A percentile compares a stretch with the other conserved stretches of the same genome.
These are phyloP conservation scores for Tephrocybe sp. DNA, from an alignment of 768 basidiomycete species.

Conservation along the genomic window DNA sequence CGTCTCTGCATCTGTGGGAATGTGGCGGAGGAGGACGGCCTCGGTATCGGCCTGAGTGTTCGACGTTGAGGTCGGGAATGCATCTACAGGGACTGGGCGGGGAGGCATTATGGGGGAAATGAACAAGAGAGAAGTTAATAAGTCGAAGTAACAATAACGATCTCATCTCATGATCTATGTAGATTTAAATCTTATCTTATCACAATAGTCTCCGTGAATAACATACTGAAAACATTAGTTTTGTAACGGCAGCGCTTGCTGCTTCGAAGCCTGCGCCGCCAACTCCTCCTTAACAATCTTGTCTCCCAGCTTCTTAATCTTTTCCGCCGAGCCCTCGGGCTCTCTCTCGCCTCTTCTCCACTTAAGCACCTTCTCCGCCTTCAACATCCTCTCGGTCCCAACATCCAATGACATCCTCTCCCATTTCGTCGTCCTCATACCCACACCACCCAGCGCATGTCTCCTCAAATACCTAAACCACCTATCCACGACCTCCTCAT, in stretches of 20 bases:
- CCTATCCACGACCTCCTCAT: constrained; percentile 71
- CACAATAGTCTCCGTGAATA: no score
- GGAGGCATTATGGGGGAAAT: constrained; percentile 11
- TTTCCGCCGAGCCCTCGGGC: constrained; percentile 12
- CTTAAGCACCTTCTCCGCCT: constrained; percentile 27
- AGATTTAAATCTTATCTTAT: constrained; percentile 11
- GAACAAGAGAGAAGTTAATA: constrained; percentile 14
- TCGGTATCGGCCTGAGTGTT: constrained; percentile 65
- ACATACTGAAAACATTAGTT: no score
- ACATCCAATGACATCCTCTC: constrained; percentile 60
- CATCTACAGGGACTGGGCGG: constrained; percentile 49
- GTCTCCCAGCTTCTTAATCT: constrained; percentile 29
- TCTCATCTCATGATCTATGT: neutral
- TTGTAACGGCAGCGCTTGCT: neutral
- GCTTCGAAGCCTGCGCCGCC: constrained; percentile 1
- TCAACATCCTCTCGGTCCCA: constrained; percentile 28
- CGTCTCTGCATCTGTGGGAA: constrained; percentile 30
- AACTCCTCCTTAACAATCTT: constrained; percentile 31
- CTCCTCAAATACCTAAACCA: constrained; percentile 79
- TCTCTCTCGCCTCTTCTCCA: constrained; percentile 21
- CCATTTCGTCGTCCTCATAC: constrained; percentile 81
- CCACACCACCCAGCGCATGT: constrained; percentile 83
- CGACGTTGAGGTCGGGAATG: constrained; percentile 64
- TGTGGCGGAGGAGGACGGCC: constrained; percentile 54
- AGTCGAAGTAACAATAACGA: constrained; percentile 7